A percentile compares a stretch with the other conserved stretches of the same genome.
Evolutionary conservation across 148 eudicot genomes (phyloP).

Genomic region (Rhododendron molle): DNA sequence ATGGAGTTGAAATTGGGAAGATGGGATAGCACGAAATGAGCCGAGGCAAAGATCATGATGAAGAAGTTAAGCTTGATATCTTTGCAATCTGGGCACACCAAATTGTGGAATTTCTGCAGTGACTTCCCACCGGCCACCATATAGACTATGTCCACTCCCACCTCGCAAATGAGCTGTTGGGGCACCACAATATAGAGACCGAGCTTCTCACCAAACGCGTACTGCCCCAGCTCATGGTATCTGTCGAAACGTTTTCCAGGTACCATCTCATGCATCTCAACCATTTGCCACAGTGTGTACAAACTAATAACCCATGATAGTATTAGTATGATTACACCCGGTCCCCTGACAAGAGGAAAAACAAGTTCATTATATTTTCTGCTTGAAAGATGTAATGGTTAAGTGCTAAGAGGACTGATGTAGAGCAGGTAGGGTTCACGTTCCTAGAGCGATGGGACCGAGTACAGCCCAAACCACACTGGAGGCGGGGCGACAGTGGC

Average conservation of each 20-base stretch:
- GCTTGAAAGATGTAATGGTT: neutral
- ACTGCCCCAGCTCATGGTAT: slow-evolving; percentile 35
- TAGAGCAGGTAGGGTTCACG: too few species aligned
- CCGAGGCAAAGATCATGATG: slow-evolving; percentile 33
- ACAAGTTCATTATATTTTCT: neutral
- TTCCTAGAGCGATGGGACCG: too few species aligned
- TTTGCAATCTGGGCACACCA: slow-evolving; percentile 22
- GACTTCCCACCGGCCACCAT: slow-evolving; percentile 34
- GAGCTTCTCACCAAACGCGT: slow-evolving; percentile 31
- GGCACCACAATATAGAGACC: slow-evolving; percentile 31
- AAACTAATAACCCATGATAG: slow-evolving; percentile 30
- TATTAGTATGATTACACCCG: slow-evolving; percentile 22
- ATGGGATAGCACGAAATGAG: slow-evolving; percentile 32
- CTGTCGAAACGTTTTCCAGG: slow-evolving; percentile 36
- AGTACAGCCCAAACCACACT: too few species aligned
- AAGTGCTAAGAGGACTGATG: neutral
- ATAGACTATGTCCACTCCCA: slow-evolving; percentile 25
- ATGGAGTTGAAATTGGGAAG: slow-evolving; percentile 32
- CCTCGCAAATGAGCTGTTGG: slow-evolving; percentile 27
- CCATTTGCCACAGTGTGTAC: slow-evolving; percentile 37
- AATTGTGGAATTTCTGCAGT: slow-evolving; percentile 20
- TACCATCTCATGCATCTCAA: slow-evolving; percentile 34
- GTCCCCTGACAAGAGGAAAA: slow-evolving; percentile 18
- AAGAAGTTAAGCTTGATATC: slow-evolving; percentile 26
- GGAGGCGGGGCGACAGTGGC: too few species aligned